These are phyloP conservation scores for Chimonanthus salicifolius DNA, from an alignment of 164 flowering plant genomes.

Conservation along the genomic window DNA sequence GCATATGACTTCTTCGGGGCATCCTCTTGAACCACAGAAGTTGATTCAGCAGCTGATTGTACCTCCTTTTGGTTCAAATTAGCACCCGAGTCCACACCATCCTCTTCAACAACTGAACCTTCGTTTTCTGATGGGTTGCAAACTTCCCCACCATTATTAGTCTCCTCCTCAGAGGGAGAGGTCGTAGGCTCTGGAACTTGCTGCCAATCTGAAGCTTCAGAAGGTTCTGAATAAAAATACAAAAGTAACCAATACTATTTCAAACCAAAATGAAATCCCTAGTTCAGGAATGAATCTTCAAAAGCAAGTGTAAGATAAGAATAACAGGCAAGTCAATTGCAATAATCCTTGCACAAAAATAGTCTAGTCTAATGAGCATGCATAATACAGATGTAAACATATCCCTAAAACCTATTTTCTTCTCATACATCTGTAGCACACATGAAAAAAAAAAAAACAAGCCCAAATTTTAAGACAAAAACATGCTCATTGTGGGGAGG, in stretches of 20 bases:
- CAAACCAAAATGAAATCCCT: not conserved
- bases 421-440: not conserved
- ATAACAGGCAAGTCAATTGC: not conserved
- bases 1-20: slow-evolving; percentile 73
- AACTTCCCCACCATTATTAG: slow-evolving; percentile 35
- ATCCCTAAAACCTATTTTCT: not conserved
- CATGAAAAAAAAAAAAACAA: not conserved
- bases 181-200: slow-evolving; percentile 27
- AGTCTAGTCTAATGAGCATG: too few species aligned
- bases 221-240: slow-evolving; percentile 23
- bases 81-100: slow-evolving; percentile 10
- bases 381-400: too few species aligned
- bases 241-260: not conserved
- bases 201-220: slow-evolving; percentile 24
- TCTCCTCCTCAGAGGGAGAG: slow-evolving; percentile 25
- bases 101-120: slow-evolving; percentile 19
- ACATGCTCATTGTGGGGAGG: too few species aligned
- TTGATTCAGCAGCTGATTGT: not conserved
- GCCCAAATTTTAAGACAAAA: not conserved
- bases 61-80: not conserved
- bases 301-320: not conserved
- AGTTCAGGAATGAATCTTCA: not conserved
- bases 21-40: slow-evolving; percentile 39
- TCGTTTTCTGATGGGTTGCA: slow-evolving; percentile 27
- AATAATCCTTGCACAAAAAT: too few species aligned